Evolutionary conservation across 2,329 filamentous ascomycete species (phyloP).

Genomic region (Aspergillus flavus): DNA sequence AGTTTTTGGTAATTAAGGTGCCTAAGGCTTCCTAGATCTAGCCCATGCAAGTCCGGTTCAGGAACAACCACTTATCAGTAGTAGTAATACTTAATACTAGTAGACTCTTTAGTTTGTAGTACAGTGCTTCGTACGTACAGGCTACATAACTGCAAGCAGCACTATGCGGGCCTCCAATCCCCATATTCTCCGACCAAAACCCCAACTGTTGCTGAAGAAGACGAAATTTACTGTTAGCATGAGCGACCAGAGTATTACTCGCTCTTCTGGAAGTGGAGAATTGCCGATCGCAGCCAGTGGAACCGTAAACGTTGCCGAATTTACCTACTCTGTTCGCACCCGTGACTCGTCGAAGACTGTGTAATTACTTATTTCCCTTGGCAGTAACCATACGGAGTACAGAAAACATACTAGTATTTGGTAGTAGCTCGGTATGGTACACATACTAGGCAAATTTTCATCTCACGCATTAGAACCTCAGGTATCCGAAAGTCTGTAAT

Average conservation of each 20-base stretch:
- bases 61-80: not conserved
- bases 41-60: not conserved
- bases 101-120: not conserved
- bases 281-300: not conserved
- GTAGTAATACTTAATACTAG: no score
- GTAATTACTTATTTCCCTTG: not conserved
- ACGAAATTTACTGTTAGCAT: not conserved
- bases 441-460: not conserved
- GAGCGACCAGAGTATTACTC: not conserved
- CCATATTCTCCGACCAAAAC: not conserved
- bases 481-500: not conserved
- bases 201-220: not conserved
- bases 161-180: not conserved
- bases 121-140: not conserved
- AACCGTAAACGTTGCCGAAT: not conserved
- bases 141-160: not conserved
- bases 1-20: not conserved
- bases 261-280: not conserved
- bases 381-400: not conserved
- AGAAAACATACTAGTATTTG: not conserved
- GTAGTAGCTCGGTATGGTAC: not conserved
- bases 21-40: not conserved
- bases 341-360: not conserved
- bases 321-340: not conserved
- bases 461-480: not conserved